These are phyloP conservation scores for Acacia acuminata DNA, from an alignment of 306 rosid genomes.

Conservation along the genomic window DNA sequence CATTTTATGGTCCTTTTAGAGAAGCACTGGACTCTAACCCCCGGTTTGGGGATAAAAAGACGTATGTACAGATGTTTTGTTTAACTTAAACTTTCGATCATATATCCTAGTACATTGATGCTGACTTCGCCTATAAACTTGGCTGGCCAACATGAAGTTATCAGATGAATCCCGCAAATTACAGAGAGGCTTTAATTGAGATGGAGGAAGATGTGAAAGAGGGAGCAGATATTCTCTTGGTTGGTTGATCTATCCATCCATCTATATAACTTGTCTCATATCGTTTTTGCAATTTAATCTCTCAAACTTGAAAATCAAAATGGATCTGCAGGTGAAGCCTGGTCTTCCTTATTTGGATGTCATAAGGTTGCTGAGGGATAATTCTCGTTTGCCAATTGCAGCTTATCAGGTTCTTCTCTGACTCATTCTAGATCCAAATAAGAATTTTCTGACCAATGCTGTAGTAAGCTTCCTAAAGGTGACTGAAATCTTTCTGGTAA, in stretches of 20 bases:
- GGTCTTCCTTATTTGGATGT: conserved; percentile 93
- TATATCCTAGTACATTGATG: conserved; percentile 14
- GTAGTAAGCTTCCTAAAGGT: background rate
- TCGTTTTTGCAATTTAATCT: conserved; percentile 8
- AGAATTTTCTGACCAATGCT: conserved; percentile 2
- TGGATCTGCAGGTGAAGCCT: conserved; percentile 80
- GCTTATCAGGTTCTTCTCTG: conserved; percentile 81
- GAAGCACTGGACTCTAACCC: conserved; percentile 97
- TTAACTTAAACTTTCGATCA: conserved; percentile 11
- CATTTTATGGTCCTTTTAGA: conserved; percentile 95
- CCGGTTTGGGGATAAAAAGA: conserved; percentile 93
- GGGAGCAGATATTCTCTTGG: conserved; percentile 99
- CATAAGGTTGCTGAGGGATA: conserved; percentile 83
- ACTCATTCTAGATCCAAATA: conserved; percentile 10
- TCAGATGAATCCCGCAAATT: conserved; percentile 97
- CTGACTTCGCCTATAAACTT: conserved; percentile 39
- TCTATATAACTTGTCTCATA: background rate
- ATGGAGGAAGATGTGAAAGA: conserved; percentile 84
- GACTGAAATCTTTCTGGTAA: background rate
- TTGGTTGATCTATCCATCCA: conserved; percentile 37
- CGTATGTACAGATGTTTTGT: conserved; percentile 50
- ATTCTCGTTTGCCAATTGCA: conserved; percentile 85
- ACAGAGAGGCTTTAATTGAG: conserved; percentile 87
- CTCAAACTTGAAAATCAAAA: conserved; percentile 12
- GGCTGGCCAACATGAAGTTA: conserved; percentile 59